Evolutionary conservation across 495 filamentous ascomycete genomes (phyloP).

Genomic region (Trypethelium eluteriae): DNA sequence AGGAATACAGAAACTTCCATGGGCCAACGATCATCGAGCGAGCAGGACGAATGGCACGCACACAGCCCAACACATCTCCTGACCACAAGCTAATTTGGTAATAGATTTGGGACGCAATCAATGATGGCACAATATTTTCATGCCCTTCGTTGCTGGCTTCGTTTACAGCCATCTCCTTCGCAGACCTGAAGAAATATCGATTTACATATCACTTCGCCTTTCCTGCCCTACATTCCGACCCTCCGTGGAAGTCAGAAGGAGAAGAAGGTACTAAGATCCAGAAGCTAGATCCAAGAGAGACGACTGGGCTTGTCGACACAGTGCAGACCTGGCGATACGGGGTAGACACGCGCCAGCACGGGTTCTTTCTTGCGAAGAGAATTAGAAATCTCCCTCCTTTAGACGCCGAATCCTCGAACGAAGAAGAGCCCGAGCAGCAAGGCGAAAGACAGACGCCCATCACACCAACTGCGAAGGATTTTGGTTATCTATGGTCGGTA

Average conservation of each 20-base stretch:
- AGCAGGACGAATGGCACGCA: conserved; percentile 63
- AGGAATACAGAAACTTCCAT: conserved; percentile 76
- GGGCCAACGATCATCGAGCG: conserved; percentile 63
- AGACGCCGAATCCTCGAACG: conserved; percentile 4
- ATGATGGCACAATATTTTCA: conserved; percentile 90
- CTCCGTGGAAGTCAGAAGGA: conserved; percentile 56
- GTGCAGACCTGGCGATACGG: conserved; percentile 80
- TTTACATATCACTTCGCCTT: conserved; percentile 95
- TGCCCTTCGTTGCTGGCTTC: conserved; percentile 83
- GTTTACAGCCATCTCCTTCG: conserved; percentile 85
- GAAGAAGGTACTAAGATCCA: conserved; percentile 31
- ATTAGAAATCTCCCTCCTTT: conserved; percentile 29
- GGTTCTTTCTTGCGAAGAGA: conserved; percentile 87
- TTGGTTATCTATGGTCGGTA: conserved; percentile 65
- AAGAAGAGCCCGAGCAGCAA: conserved; percentile 25
- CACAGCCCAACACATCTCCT: not conserved
- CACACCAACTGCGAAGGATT: conserved; percentile 35
- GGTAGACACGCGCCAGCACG: conserved; percentile 72
- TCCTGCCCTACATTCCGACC: conserved; percentile 82
- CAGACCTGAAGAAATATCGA: conserved; percentile 90
- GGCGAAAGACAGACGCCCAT: conserved; percentile 22
- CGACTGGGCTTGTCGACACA: conserved; percentile 62
- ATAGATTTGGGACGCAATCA: conserved; percentile 94
- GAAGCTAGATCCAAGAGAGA: conserved; percentile 56
- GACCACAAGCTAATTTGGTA: conserved; percentile 12